These are phyloP conservation scores for Phytophthora megakarya DNA, from an alignment of 352 stramenopile genomes.

Conservation along the genomic window DNA sequence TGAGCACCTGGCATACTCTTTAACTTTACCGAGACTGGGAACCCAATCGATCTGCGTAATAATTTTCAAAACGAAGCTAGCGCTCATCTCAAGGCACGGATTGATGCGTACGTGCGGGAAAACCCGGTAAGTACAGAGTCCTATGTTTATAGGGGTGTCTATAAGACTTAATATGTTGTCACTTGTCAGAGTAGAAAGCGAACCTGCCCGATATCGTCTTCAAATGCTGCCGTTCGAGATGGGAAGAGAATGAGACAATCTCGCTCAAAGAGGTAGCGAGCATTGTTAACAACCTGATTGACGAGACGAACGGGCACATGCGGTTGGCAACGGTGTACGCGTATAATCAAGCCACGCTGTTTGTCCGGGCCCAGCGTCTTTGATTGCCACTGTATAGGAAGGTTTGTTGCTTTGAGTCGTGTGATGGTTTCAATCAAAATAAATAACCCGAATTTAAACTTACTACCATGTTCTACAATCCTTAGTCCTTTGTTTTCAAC, in stretches of 20 bases:
- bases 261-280: constrained; percentile 13
- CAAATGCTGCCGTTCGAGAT: constrained; percentile 12
- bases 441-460: too few relatives aligned
- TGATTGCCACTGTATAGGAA: too few relatives aligned
- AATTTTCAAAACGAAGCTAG: constrained; percentile 15
- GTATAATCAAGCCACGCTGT: too few relatives aligned
- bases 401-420: too few relatives aligned
- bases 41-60: constrained; percentile 12
- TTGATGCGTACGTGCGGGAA: constrained; percentile 5
- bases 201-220: constrained; percentile 7
- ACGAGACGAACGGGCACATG: constrained; percentile 4
- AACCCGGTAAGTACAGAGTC: constrained; percentile 7
- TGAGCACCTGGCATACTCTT: background rate
- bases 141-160: background rate
- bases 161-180: background rate
- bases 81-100: constrained; percentile 2
- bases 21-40: constrained; percentile 2
- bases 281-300: constrained; percentile 4
- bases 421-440: too few relatives aligned
- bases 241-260: constrained; percentile 11
- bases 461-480: too few relatives aligned
- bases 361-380: too few relatives aligned
- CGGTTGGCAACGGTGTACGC: constrained; percentile 5
- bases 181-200: constrained; percentile 14
- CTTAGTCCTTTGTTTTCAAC: too few relatives aligned